These are phyloP conservation scores for Plantago rigida DNA, from an alignment of 305 asterid species.

Conservation along the genomic window DNA sequence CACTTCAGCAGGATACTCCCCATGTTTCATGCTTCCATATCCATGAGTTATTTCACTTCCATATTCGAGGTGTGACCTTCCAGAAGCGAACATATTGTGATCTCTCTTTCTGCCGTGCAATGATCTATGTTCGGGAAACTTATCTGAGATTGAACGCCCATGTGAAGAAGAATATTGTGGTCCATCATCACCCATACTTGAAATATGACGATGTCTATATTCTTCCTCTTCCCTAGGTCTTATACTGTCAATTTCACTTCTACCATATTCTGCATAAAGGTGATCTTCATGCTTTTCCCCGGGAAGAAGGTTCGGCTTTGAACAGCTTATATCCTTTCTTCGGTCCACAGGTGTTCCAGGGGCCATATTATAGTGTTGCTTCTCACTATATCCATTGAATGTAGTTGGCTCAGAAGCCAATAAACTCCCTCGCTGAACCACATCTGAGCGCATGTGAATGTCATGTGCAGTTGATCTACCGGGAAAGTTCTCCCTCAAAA, in stretches of 20 bases:
- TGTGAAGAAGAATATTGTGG: neutral
- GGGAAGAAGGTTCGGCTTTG: neutral
- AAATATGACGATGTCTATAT: constrained; percentile 2
- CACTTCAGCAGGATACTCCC: neutral
- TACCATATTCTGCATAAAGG: neutral
- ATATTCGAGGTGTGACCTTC: too few species aligned
- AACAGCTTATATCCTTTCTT: neutral
- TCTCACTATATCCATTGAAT: neutral
- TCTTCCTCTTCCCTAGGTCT: neutral
- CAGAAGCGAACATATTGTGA: too few species aligned
- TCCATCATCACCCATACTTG: constrained; percentile 6
- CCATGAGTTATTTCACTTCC: neutral
- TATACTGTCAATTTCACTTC: neutral
- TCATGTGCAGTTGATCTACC: neutral
- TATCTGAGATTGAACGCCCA: neutral
- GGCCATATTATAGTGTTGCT: neutral
- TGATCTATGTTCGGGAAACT: too few species aligned
- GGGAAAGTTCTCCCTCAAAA: neutral
- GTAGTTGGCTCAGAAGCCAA: neutral
- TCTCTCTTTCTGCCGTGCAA: too few species aligned
- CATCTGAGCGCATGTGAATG: neutral
- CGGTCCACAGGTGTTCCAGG: neutral
- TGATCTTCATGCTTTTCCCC: neutral
- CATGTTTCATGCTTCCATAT: neutral
- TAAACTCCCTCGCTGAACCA: neutral